These are phyloP conservation scores for Kuraishia hungarica DNA, from an alignment of 805 yeast species.

Conservation along the genomic window DNA sequence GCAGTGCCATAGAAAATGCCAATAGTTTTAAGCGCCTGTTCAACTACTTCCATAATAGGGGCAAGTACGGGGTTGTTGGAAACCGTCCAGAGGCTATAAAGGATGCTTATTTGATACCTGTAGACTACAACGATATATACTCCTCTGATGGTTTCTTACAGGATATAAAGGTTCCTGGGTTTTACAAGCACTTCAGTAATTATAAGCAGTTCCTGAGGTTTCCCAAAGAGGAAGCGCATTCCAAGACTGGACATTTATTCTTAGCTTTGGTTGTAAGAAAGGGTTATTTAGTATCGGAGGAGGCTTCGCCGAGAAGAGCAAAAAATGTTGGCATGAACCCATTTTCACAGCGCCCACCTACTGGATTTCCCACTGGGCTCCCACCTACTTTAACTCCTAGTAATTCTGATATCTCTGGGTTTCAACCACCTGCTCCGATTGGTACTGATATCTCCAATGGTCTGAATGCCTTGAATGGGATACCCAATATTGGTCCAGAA, in stretches of 20 bases:
- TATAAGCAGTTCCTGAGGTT: conserved; percentile 3
- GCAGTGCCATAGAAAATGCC: conserved; percentile 14
- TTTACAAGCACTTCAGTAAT: conserved; percentile 11
- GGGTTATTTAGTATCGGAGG: conserved; percentile 4
- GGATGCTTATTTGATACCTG: conserved; percentile 52
- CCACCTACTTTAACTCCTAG: not conserved
- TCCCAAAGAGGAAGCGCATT: not conserved
- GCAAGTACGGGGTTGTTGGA: conserved; percentile 54
- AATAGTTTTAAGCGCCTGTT: conserved; percentile 23
- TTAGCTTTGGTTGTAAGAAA: conserved; percentile 19
- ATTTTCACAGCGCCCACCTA: not conserved
- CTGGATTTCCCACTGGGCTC: not conserved
- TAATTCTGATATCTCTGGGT: not conserved
- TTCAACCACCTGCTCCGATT: not conserved
- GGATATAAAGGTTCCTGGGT: conserved; percentile 8
- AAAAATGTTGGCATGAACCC: too few relatives aligned
- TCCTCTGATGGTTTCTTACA: conserved; percentile 7
- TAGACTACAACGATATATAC: conserved; percentile 7
- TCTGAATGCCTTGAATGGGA: not conserved
- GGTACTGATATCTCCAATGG: not conserved
- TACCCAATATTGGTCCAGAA: not conserved
- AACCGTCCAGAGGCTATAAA: conserved; percentile 41
- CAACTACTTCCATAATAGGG: conserved; percentile 35
- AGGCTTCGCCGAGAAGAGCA: too few relatives aligned
- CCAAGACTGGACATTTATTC: conserved; percentile 13